Evolutionary conservation across 2,329 filamentous ascomycete genomes (phyloP).

Genomic region (Aspergillus fumigatus): DNA sequence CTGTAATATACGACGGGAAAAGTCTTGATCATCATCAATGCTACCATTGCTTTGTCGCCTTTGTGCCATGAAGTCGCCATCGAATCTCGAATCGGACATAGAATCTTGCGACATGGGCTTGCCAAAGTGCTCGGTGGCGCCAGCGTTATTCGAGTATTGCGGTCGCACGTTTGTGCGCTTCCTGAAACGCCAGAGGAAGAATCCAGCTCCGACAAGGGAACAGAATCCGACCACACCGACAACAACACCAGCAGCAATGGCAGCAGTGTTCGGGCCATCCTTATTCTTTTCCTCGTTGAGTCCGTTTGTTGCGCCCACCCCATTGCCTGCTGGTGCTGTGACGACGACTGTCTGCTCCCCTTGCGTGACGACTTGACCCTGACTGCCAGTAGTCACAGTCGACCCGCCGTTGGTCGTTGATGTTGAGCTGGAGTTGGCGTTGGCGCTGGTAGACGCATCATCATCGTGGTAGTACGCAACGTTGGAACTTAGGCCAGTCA

Average conservation of each 20-base stretch:
- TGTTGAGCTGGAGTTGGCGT: conserved; percentile 18
- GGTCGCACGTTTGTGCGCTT: conserved; percentile 75
- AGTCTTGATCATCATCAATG: conserved; percentile 95
- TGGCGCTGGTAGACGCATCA: conserved; percentile 21
- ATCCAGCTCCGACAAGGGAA: conserved; percentile 62
- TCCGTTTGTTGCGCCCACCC: conserved; percentile 6
- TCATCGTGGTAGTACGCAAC: conserved; percentile 10
- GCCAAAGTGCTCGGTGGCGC: conserved; percentile 66
- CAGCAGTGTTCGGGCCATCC: conserved; percentile 64
- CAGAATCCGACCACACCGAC: conserved; percentile 70
- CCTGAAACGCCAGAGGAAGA: conserved; percentile 71
- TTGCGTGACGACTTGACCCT: conserved; percentile 18
- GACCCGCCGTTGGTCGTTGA: conserved; percentile 14
- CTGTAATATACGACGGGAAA: conserved; percentile 91
- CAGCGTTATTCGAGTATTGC: conserved; percentile 73
- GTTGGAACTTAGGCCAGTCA: conserved; percentile 41
- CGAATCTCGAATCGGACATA: conserved; percentile 77
- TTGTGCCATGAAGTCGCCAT: conserved; percentile 75
- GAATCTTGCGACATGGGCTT: conserved; percentile 60
- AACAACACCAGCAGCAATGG: conserved; percentile 82
- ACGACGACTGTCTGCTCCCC: conserved; percentile 31
- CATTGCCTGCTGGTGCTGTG: conserved; percentile 28
- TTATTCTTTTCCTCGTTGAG: conserved; percentile 16
- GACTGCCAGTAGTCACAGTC: conserved; percentile 10
- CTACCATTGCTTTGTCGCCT: conserved; percentile 88